Percentiles rank a stretch among this genome's conserved stretches.
Evolutionary conservation across 176 grass and related monocot genomes (phyloP).

Genomic region (Aegilops tauschii): DNA sequence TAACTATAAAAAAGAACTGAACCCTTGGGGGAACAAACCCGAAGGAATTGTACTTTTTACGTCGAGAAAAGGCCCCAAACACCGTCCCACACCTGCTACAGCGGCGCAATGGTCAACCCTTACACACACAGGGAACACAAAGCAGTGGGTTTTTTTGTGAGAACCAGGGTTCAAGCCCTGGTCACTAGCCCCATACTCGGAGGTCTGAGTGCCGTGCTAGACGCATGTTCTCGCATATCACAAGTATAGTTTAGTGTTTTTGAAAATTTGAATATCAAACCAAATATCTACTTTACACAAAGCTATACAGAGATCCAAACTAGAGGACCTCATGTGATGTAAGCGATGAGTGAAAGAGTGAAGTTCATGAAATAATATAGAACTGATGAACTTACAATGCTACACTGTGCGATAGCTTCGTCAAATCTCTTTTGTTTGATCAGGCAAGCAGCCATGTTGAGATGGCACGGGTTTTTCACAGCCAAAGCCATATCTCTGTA

Average conservation of each 20-base stretch:
- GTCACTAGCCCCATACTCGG: not conserved
- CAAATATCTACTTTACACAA: not conserved
- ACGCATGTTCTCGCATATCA: not conserved
- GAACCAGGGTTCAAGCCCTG: not conserved
- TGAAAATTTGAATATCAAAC: not conserved
- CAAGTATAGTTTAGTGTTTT: not conserved
- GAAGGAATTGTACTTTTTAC: not conserved
- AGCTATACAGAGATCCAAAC: not conserved
- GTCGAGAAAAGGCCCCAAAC: not conserved
- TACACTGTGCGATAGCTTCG: conserved; percentile 84
- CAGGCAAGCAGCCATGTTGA: conserved; percentile 89
- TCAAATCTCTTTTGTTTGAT: conserved; percentile 75
- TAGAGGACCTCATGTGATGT: not conserved
- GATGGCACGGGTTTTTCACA: conserved; percentile 95
- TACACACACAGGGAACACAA: not conserved
- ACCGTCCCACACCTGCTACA: not conserved
- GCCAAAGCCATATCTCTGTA: conserved; percentile 98
- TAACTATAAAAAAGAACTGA: not conserved
- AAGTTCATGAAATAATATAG: not conserved
- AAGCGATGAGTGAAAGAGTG: not conserved
- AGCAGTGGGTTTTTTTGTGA: not conserved
- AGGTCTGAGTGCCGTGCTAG: not conserved
- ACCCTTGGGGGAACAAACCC: not conserved
- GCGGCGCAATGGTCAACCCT: not conserved
- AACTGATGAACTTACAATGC: conserved; percentile 50